Evolutionary conservation across 345 rosid genomes (phyloP).

Genomic region (Pugionium cornutum): DNA sequence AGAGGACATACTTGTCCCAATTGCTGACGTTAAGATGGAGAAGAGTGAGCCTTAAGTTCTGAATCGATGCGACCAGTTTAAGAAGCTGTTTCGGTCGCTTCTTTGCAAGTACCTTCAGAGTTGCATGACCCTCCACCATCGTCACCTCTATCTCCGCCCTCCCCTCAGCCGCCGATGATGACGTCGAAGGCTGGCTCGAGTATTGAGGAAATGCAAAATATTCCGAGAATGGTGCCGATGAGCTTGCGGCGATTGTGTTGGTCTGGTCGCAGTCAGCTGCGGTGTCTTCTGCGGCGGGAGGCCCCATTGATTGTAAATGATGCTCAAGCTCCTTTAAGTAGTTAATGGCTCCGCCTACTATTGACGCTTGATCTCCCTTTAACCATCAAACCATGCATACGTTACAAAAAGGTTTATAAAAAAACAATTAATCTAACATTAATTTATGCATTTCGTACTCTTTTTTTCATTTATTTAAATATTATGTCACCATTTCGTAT

Average conservation of each 20-base stretch:
- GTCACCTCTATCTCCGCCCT: slow-evolving; percentile 84
- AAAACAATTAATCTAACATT: too few species aligned
- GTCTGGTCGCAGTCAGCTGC: background rate
- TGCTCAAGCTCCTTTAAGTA: slow-evolving; percentile 89
- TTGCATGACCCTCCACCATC: slow-evolving; percentile 87
- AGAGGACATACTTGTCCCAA: slow-evolving; percentile 56
- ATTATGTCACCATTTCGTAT: too few species aligned
- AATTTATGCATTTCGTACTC: slow-evolving; percentile 1
- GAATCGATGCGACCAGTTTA: slow-evolving; percentile 63
- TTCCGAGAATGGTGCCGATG: slow-evolving; percentile 55
- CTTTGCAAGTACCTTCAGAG: slow-evolving; percentile 68
- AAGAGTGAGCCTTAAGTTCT: slow-evolving; percentile 58
- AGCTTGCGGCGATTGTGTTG: background rate
- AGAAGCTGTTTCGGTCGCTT: slow-evolving; percentile 74
- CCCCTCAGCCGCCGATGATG: slow-evolving; percentile 35
- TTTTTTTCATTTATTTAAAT: too few species aligned
- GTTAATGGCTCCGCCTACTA: slow-evolving; percentile 86
- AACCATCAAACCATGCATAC: slow-evolving; percentile 16
- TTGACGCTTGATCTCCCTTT: slow-evolving; percentile 95
- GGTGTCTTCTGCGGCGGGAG: slow-evolving; percentile 30
- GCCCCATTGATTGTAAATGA: slow-evolving; percentile 67
- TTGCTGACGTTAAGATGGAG: slow-evolving; percentile 88
- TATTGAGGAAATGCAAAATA: slow-evolving; percentile 86
- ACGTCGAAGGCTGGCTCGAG: slow-evolving; percentile 46
- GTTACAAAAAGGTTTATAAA: slow-evolving; percentile 4